Base-by-base conservation (phyloP, 148 eudicot genomes). In the Rhododendron vialii region DNA sequence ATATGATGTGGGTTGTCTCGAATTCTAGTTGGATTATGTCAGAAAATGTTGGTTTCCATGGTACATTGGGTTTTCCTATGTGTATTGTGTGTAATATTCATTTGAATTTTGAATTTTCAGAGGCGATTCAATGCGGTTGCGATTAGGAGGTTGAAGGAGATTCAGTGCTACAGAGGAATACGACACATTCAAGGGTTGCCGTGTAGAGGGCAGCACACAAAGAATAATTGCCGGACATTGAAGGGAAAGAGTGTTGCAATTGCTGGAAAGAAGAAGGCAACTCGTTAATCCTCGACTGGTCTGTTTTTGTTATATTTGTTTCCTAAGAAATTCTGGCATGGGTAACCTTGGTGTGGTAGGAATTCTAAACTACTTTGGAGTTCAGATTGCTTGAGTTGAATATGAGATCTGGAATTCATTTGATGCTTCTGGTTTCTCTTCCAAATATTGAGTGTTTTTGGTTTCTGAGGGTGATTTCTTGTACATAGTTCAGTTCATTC, bases 241-340 rank as follows among this genome's bases (percentile, higher is more conserved):
- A 93, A 93, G 91, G 92, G 95, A 35, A 93, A 92, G 74, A 63
- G 83, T 59, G 85, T 90, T 45, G 84, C 92, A 75, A 89, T 91
- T 92, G 90, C 95, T 79, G 93, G 93, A 82, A 93, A 93, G 93
- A 93, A 93, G 93, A 93, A 93, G 87, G 92, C 92, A 8, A 89
- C 94, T 73, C 90, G 87, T 48, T 87, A 83, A 83, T 22, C 15
- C 5, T 26, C 41, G 59, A 76, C 20, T 47, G 77, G 85, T 48
- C 35, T 82, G 55, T 50, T 61, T 86, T 61, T 33, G 30, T 69
- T 9, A 36, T 17, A 36, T 17, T 74, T 74, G 45, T 5, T 74
- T 74, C 45, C 45, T 74, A 48, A 17, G 4, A 61, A 41, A 83
- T 14, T 24, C 59, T 77, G 33, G 22, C 59, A 18, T 45, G 61